phyloP scores from a whole-genome alignment of 768 basidiomycete genomes.

The Lactarius pseudohatsudake region DNA sequence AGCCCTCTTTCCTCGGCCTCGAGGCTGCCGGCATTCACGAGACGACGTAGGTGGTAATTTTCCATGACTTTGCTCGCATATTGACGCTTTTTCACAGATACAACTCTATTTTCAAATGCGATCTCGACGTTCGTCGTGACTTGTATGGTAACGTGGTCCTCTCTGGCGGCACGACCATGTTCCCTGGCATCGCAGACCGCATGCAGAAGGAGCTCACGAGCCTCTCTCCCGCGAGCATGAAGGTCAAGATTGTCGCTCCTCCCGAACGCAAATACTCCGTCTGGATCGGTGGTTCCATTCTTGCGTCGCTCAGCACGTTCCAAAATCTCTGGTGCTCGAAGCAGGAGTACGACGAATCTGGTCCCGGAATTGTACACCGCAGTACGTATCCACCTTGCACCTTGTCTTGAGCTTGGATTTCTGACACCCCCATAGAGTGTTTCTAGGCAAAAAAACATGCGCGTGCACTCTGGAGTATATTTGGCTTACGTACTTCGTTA shows the following conservation, averaged over 20 bases:
- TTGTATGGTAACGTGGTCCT: conserved; percentile 82
- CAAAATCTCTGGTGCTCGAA: conserved; percentile 95
- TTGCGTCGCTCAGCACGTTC: conserved; percentile 92
- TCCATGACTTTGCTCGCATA: neutral
- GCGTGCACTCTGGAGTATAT: conserved; percentile 19
- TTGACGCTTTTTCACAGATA: conserved; percentile 38
- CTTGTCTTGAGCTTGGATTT: neutral
- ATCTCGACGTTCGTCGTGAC: conserved; percentile 82
- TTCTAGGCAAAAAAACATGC: conserved; percentile 16
- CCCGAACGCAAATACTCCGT: conserved; percentile 95
- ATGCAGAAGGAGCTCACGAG: conserved; percentile 93
- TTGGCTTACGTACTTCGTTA: conserved; percentile 20
- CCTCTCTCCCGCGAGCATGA: conserved; percentile 85
- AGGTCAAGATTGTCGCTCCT: conserved; percentile 92
- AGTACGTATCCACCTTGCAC: conserved; percentile 43
- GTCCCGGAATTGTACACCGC: conserved; percentile 78
- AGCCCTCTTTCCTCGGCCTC: conserved; percentile 58
- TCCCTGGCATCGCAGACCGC: conserved; percentile 93
- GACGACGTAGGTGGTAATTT: conserved; percentile 46
- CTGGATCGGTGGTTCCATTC: conserved; percentile 88
- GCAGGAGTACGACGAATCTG: conserved; percentile 89
- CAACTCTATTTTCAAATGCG: conserved; percentile 66
- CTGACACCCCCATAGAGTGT: conserved; percentile 22
- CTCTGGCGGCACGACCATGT: conserved; percentile 68
- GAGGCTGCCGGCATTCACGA: conserved; percentile 86